Percentiles rank a stretch among this genome's conserved stretches.
Conservation (phyloP, 1,284 basidiomycete species). For the Dichomitus squalens region DNA sequence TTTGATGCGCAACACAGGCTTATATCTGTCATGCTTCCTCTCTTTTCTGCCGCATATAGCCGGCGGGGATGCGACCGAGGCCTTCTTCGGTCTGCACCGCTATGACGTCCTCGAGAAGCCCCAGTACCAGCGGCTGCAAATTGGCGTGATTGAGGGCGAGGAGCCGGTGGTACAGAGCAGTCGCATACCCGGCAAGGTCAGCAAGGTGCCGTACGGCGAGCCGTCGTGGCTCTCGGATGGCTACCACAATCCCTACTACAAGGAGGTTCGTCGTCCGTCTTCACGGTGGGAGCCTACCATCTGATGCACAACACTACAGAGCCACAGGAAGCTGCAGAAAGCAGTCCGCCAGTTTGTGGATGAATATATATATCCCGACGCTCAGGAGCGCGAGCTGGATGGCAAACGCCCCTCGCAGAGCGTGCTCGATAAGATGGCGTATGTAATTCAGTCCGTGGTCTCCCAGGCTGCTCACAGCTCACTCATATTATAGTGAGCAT, state of each 20-base stretch:
- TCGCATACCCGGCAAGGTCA: conserved; percentile 55
- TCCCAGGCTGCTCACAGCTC: not conserved
- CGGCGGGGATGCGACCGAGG: conserved; percentile 84
- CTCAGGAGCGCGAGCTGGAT: conserved; percentile 68
- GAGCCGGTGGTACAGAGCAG: conserved; percentile 56
- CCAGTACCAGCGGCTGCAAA: conserved; percentile 70
- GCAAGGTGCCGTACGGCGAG: conserved; percentile 81
- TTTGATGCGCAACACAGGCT: too few relatives aligned
- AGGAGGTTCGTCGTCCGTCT: conserved; percentile 46
- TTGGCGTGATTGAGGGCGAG: conserved; percentile 73
- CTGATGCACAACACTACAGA: conserved; percentile 31
- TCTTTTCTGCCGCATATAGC: conserved; percentile 39
- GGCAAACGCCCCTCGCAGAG: conserved; percentile 71
- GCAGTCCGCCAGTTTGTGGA: conserved; percentile 52
- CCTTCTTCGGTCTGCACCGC: conserved; percentile 83
- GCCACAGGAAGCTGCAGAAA: conserved; percentile 51
- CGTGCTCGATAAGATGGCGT: conserved; percentile 76
- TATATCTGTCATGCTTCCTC: not conserved
- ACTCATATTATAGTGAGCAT: conserved; percentile 45
- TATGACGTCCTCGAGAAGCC: conserved; percentile 78
- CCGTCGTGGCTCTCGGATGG: conserved; percentile 75
- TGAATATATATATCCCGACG: conserved; percentile 53
- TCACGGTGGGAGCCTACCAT: not conserved
- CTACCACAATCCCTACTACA: conserved; percentile 76
- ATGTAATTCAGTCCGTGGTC: conserved; percentile 26